Evolutionary conservation across 2,329 filamentous ascomycete genomes (phyloP).

Genomic region (Aspergillus sp.): DNA sequence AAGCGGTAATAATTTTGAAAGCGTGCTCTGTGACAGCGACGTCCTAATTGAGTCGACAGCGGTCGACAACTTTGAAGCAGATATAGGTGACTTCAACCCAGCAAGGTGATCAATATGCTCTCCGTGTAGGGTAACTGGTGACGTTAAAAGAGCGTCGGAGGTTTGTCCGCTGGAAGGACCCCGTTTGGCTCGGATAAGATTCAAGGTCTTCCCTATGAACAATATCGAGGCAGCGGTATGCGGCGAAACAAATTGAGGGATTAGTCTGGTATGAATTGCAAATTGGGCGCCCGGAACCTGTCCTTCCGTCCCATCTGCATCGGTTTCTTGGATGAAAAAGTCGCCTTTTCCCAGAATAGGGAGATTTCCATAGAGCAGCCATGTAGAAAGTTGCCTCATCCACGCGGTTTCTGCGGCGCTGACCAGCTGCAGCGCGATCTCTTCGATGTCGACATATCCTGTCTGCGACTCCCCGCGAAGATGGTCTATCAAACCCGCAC

Average conservation of each 20-base stretch:
- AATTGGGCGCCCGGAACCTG: constrained; percentile 55
- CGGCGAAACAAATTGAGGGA: constrained; percentile 77
- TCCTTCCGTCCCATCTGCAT: constrained; percentile 39
- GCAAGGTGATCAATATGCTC: constrained; percentile 60
- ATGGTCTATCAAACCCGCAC: constrained; percentile 73
- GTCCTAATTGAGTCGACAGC: constrained; percentile 74
- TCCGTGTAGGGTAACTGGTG: constrained; percentile 58
- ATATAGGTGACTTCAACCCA: constrained; percentile 70
- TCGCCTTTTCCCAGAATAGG: constrained; percentile 76
- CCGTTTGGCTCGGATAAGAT: constrained; percentile 67
- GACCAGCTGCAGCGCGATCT: constrained; percentile 71
- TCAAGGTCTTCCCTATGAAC: constrained; percentile 86
- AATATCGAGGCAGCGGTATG: constrained; percentile 78
- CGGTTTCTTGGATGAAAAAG: constrained; percentile 71
- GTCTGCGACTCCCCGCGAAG: constrained; percentile 77
- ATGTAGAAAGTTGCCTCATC: constrained; percentile 85
- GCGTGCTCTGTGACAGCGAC: constrained; percentile 77
- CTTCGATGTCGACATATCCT: constrained; percentile 83
- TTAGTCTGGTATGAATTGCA: constrained; percentile 56
- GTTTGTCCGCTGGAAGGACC: constrained; percentile 33
- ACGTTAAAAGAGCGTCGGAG: constrained; percentile 44
- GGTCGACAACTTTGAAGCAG: constrained; percentile 66
- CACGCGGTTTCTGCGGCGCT: constrained; percentile 81
- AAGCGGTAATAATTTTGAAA: constrained; percentile 79
- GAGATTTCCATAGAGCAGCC: constrained; percentile 84